Conservation (phyloP, 139 green algal genomes). For the Protoeuglena noctilucae region DNA sequence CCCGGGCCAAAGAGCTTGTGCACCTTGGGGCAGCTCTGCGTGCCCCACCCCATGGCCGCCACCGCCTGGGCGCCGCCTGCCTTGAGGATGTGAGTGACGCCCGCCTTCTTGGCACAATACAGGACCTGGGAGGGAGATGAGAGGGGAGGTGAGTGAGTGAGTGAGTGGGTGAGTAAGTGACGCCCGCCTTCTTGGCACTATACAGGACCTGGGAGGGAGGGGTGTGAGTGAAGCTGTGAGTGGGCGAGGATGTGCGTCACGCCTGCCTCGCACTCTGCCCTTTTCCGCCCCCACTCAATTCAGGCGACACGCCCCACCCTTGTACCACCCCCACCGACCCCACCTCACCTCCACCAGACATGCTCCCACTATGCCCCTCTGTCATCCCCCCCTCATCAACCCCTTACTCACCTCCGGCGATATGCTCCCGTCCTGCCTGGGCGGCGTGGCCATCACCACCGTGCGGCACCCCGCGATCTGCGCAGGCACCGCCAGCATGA, state of each 20-base stretch:
- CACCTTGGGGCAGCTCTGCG: constrained; percentile 77
- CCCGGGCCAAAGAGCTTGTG: constrained; percentile 37
- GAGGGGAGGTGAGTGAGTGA: too few relatives aligned
- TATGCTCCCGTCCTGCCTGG: constrained; percentile 54
- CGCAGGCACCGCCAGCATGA: constrained; percentile 89
- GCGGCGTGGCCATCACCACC: constrained; percentile 92
- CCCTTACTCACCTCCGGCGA: constrained; percentile 27
- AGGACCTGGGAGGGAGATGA: constrained; percentile 84
- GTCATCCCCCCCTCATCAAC: neutral
- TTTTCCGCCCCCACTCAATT: neutral
- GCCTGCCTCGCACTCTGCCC: constrained; percentile 85
- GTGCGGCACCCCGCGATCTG: constrained; percentile 66
- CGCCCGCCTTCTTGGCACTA: constrained; percentile 82
- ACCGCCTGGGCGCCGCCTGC: constrained; percentile 86
- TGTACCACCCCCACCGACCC: too few relatives aligned
- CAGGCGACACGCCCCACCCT: too few relatives aligned
- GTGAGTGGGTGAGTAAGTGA: constrained; percentile 77
- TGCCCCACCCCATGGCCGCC: constrained; percentile 91
- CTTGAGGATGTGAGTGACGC: constrained; percentile 88
- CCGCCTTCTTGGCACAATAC: constrained; percentile 88
- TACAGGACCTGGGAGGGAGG: constrained; percentile 91
- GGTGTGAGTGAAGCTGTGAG: constrained; percentile 26
- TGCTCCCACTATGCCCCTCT: neutral
- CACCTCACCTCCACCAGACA: too few relatives aligned
- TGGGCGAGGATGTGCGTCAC: constrained; percentile 87